phyloP scores from a whole-genome alignment of 106 monocot species.

The Apostasia shenzhenica region DNA sequence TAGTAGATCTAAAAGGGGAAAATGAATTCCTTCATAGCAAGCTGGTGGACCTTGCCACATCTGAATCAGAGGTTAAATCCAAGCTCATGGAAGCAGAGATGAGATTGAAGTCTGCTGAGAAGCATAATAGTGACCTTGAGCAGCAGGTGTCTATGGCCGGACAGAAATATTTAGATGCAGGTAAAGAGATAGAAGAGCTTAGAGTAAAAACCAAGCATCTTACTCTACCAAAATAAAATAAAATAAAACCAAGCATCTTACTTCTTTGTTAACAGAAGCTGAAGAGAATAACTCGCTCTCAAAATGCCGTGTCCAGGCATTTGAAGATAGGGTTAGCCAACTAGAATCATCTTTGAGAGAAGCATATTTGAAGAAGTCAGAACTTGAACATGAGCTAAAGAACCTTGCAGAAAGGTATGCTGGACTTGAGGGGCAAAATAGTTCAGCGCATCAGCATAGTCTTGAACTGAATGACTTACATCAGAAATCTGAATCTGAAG shows the following conservation, averaged over 20 bases:
- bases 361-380: slow-evolving; percentile 25
- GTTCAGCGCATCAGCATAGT: slow-evolving; percentile 25
- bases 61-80: slow-evolving; percentile 36
- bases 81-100: slow-evolving; percentile 44
- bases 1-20: slow-evolving; percentile 44
- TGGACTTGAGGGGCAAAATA: slow-evolving; percentile 29
- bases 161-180: slow-evolving; percentile 31
- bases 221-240: neutral
- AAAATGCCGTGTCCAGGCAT: slow-evolving; percentile 28
- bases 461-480: slow-evolving; percentile 48
- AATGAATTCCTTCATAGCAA: slow-evolving; percentile 38
- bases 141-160: slow-evolving; percentile 41
- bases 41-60: slow-evolving; percentile 31
- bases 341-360: slow-evolving; percentile 49
- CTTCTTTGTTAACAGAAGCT: slow-evolving; percentile 17
- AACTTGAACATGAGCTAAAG: slow-evolving; percentile 50
- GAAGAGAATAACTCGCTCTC: slow-evolving; percentile 39
- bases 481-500: slow-evolving; percentile 38
- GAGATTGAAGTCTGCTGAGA: slow-evolving; percentile 43
- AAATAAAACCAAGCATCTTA: slow-evolving; percentile 21
- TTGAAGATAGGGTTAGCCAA: slow-evolving; percentile 47
- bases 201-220: slow-evolving; percentile 42
- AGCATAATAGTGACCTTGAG: slow-evolving; percentile 50
- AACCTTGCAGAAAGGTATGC: slow-evolving; percentile 35
- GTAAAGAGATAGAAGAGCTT: slow-evolving; percentile 38